Conservation (phyloP, 495 filamentous ascomycete species). For the Aspergillus cavernicola region DNA sequence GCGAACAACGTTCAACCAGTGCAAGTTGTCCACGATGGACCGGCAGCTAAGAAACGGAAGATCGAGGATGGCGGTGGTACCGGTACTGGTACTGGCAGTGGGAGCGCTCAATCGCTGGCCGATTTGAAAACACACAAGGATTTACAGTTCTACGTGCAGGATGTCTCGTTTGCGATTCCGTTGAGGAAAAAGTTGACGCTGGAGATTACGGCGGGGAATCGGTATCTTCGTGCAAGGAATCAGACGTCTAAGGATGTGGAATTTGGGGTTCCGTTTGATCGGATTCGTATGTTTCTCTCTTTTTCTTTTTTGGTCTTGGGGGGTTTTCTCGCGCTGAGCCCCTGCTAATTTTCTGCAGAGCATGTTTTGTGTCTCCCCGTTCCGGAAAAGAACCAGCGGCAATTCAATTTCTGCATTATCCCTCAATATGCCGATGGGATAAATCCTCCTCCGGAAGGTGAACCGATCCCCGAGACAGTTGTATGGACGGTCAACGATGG, state of each 20-base stretch:
- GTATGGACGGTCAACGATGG: constrained; percentile 79
- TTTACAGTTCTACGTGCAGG: constrained; percentile 55
- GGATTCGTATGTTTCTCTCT: constrained; percentile 60
- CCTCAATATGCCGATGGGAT: constrained; percentile 60
- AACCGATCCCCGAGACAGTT: constrained; percentile 58
- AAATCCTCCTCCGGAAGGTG: constrained; percentile 34
- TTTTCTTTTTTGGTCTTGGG: background rate
- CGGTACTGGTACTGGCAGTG: constrained; percentile 22
- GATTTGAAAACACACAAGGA: constrained; percentile 39
- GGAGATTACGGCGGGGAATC: constrained; percentile 56
- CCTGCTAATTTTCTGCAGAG: constrained; percentile 42
- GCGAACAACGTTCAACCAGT: constrained; percentile 23
- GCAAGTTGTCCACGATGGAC: constrained; percentile 26
- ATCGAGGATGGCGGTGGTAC: constrained; percentile 46
- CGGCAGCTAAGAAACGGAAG: constrained; percentile 54
- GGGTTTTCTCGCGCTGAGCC: background rate
- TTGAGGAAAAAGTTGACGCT: constrained; percentile 89
- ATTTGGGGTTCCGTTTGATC: constrained; percentile 63
- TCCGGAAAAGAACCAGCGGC: constrained; percentile 83
- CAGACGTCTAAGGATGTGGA: constrained; percentile 62
- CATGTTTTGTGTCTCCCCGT: constrained; percentile 80
- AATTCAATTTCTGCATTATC: constrained; percentile 86
- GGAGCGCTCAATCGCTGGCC: constrained; percentile 37
- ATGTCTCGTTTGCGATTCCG: constrained; percentile 74
- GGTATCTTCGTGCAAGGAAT: constrained; percentile 64